Conservation (phyloP, 140 eudicot genomes). For the Senecio squalidus region DNA sequence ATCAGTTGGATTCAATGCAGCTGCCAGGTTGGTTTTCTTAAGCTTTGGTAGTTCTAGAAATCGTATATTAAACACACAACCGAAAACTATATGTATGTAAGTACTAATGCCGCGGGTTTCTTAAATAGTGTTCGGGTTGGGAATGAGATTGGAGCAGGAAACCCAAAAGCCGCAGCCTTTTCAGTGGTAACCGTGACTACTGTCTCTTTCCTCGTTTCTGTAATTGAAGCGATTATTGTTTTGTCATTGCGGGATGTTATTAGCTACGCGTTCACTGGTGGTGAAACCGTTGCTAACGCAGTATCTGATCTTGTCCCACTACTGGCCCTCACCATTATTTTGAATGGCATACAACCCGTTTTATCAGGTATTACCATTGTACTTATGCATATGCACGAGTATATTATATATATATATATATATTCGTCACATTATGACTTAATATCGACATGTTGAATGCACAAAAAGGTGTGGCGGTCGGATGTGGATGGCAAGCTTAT, state of each 20-base stretch:
- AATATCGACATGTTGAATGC: neutral
- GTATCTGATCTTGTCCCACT: neutral
- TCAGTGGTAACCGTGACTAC: neutral
- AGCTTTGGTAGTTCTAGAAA: neutral
- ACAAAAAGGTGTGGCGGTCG: slow-evolving; percentile 47
- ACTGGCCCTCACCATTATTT: slow-evolving; percentile 38
- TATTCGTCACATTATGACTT: neutral
- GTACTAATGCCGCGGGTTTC: too few relatives aligned
- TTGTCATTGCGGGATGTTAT: neutral
- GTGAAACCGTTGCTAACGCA: neutral
- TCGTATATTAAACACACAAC: too few relatives aligned
- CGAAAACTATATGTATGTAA: too few relatives aligned
- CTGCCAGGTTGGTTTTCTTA: slow-evolving; percentile 21
- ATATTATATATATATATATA: neutral
- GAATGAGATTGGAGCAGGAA: neutral
- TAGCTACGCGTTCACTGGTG: neutral
- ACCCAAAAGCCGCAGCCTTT: neutral
- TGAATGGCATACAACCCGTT: slow-evolving; percentile 73
- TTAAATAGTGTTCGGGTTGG: neutral
- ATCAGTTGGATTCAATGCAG: slow-evolving; percentile 30
- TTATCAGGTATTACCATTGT: slow-evolving; percentile 56
- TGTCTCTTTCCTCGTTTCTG: neutral
- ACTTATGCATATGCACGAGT: neutral
- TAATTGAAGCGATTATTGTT: neutral
- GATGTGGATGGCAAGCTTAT: slow-evolving; percentile 62